Percentiles rank a stretch among this genome's conserved stretches.
Conservation (phyloP, 176 grass and related monocot species). For the Bothriochloa decipiens region DNA sequence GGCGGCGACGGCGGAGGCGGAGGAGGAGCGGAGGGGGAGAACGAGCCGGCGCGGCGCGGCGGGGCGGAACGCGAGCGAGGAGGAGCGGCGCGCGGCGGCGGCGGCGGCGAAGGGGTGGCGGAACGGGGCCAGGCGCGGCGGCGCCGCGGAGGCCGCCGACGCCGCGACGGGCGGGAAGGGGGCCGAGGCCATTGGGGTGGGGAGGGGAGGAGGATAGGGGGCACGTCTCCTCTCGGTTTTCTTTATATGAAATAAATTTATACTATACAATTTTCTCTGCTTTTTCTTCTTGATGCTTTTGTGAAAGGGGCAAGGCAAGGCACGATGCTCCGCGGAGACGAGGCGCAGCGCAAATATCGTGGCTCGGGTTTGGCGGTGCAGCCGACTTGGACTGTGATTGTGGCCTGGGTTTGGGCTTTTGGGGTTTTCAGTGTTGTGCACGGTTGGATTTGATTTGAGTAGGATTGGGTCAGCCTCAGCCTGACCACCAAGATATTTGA, state of each 20-base stretch:
- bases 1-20: background rate
- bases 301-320: slow-evolving; percentile 28
- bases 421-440: background rate
- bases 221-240: background rate
- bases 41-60: slow-evolving; percentile 25
- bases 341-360: slow-evolving; percentile 28
- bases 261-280: background rate
- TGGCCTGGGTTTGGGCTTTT: slow-evolving; percentile 3
- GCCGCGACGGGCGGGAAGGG: slow-evolving; percentile 40
- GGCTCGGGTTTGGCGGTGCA: background rate
- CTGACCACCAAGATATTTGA: slow-evolving; percentile 19
- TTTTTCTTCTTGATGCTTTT: slow-evolving; percentile 30
- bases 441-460: background rate
- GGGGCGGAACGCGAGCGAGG: slow-evolving; percentile 32
- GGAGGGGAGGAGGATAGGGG: slow-evolving; percentile 52
- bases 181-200: slow-evolving; percentile 53
- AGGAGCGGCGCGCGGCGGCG: slow-evolving; percentile 19
- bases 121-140: slow-evolving; percentile 41
- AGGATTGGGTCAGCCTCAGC: background rate
- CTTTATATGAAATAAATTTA: background rate
- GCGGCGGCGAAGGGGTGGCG: slow-evolving; percentile 39
- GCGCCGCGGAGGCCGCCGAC: slow-evolving; percentile 39
- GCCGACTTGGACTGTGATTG: slow-evolving; percentile 4
- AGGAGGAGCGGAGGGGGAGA: slow-evolving; percentile 21
- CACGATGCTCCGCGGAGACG: slow-evolving; percentile 16